These are phyloP conservation scores for Plasmodium fragile DNA, from an alignment of 169 alveolate genomes.

Conservation along the genomic window DNA sequence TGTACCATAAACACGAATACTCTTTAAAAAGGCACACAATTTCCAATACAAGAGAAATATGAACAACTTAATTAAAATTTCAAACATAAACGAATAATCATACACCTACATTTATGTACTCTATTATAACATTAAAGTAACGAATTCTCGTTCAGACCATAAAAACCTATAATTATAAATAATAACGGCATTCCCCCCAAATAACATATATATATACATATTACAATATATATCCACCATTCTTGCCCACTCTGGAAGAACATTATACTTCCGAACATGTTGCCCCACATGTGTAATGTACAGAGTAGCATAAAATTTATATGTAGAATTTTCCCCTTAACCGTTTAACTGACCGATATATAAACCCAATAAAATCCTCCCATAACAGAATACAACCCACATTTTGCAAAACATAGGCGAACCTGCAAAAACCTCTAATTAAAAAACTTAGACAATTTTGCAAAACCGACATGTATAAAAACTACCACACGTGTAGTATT, in stretches of 20 bases:
- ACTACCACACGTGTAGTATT: neutral
- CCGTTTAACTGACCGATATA: neutral
- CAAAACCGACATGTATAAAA: neutral
- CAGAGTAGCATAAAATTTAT: neutral
- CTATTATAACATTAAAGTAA: neutral
- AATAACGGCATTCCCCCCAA: neutral
- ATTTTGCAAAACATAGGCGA: neutral
- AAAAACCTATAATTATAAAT: too few relatives aligned
- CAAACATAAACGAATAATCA: neutral
- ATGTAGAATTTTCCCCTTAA: neutral
- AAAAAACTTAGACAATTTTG: neutral
- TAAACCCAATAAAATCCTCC: neutral
- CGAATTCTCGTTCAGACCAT: neutral
- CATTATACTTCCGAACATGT: neutral
- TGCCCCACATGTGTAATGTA: neutral
- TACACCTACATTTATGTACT: neutral
- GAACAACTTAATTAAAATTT: neutral
- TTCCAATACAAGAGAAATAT: neutral
- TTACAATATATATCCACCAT: neutral
- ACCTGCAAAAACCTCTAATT: neutral
- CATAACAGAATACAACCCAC: neutral
- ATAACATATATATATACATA: neutral
- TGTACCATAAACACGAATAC: neutral
- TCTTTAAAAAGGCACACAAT: neutral
- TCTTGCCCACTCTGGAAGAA: neutral